Evolutionary conservation across 2,329 filamentous ascomycete species (phyloP).

Genomic region (Leptographium lundbergii): DNA sequence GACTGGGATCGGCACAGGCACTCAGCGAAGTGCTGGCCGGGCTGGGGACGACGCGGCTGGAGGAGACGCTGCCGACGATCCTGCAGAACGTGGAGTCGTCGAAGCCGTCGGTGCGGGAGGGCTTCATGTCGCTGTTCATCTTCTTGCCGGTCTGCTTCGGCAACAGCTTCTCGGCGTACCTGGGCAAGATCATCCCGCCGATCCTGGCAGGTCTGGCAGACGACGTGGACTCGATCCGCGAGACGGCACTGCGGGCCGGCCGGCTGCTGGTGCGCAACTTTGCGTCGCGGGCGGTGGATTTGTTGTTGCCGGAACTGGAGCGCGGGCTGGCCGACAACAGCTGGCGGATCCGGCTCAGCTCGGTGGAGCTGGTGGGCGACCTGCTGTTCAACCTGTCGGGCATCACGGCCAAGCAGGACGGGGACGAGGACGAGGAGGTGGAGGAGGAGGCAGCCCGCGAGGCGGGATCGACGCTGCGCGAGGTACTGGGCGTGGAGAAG

Average conservation of each 20-base stretch:
- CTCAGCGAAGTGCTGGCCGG: conserved; percentile 93
- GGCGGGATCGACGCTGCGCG: conserved; percentile 83
- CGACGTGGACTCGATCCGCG: conserved; percentile 89
- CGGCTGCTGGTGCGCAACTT: conserved; percentile 97
- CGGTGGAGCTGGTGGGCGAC: conserved; percentile 93
- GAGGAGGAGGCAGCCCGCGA: conserved; percentile 67
- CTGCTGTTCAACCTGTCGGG: conserved; percentile 95
- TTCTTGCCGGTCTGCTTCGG: conserved; percentile 98
- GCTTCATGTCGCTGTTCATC: conserved; percentile 99
- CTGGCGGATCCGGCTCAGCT: conserved; percentile 95
- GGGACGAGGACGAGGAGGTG: conserved; percentile 62
- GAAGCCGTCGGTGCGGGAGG: conserved; percentile 83
- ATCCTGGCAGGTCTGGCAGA: conserved; percentile 91
- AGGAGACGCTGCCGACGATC: conserved; percentile 93
- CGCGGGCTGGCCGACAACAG: conserved; percentile 94
- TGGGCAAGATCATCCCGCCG: conserved; percentile 88
- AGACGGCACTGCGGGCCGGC: conserved; percentile 89
- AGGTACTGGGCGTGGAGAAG: conserved; percentile 89
- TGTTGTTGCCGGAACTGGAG: conserved; percentile 87
- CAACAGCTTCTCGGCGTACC: conserved; percentile 94
- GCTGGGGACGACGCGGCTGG: conserved; percentile 78
- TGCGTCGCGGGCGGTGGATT: conserved; percentile 83
- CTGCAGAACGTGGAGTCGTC: conserved; percentile 89
- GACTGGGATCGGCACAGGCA: conserved; percentile 90
- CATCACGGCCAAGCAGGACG: conserved; percentile 56